A percentile compares a stretch with the other conserved stretches of the same genome.
These are phyloP conservation scores for Penicillium sp. DNA, from an alignment of 2,329 filamentous ascomycete genomes.

Conservation along the genomic window DNA sequence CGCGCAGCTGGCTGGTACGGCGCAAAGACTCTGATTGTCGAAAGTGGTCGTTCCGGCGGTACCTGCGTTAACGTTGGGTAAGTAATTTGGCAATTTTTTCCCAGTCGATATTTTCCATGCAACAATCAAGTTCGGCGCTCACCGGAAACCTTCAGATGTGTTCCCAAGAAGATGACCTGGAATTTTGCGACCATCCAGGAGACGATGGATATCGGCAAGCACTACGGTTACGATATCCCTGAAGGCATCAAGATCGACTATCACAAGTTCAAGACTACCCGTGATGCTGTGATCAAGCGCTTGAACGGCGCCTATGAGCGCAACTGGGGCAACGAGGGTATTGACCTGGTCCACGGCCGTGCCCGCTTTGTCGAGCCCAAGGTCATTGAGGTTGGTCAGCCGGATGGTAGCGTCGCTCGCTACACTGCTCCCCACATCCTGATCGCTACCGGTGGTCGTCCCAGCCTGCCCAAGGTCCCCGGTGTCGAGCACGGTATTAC, in stretches of 20 bases:
- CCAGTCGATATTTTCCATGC: background rate
- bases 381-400: slow-evolving; percentile 44
- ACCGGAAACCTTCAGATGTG: slow-evolving; percentile 39
- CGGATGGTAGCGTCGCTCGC: slow-evolving; percentile 40
- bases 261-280: slow-evolving; percentile 47
- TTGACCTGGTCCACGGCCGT: slow-evolving; percentile 50
- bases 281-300: slow-evolving; percentile 46
- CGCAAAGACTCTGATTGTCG: slow-evolving; percentile 51
- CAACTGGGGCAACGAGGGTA: slow-evolving; percentile 51
- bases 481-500: slow-evolving; percentile 52
- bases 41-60: slow-evolving; percentile 49
- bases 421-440: slow-evolving; percentile 49
- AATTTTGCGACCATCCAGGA: slow-evolving; percentile 52
- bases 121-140: background rate
- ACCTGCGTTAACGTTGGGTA: slow-evolving; percentile 56
- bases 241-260: slow-evolving; percentile 45
- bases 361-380: slow-evolving; percentile 47
- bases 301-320: slow-evolving; percentile 50
- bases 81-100: slow-evolving; percentile 14
- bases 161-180: slow-evolving; percentile 55
- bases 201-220: slow-evolving; percentile 43
- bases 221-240: slow-evolving; percentile 51
- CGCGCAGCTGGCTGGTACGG: slow-evolving; percentile 53
- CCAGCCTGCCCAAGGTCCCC: slow-evolving; percentile 43
- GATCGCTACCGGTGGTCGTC: slow-evolving; percentile 50